Percentiles rank a stretch among this genome's conserved stretches.
Evolutionary conservation across 768 basidiomycete genomes (phyloP).

Genomic region (Russula virescens): DNA sequence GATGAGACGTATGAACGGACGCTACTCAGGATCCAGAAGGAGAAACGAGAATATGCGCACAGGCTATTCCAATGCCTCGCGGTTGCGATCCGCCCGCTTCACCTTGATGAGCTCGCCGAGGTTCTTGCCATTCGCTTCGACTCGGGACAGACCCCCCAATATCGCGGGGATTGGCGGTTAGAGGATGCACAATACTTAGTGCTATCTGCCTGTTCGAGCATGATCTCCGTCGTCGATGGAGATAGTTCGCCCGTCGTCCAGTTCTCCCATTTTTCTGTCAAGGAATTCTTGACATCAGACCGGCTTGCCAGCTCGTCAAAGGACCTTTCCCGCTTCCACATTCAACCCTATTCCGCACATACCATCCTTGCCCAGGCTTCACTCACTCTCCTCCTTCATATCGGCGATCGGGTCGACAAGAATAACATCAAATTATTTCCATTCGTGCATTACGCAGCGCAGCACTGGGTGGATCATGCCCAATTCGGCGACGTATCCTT

Average conservation of each 20-base stretch:
- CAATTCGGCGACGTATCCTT: neutral
- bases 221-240: neutral
- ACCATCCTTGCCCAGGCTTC: neutral
- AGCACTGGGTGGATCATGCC: slow-evolving; percentile 7
- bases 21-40: neutral
- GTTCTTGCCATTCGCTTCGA: slow-evolving; percentile 7
- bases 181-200: slow-evolving; percentile 1
- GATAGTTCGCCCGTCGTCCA: neutral
- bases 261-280: slow-evolving; percentile 19
- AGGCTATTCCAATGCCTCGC: slow-evolving; percentile 5
- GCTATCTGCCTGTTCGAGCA: slow-evolving; percentile 3
- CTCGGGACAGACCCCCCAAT: neutral
- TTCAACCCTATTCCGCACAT: slow-evolving; percentile 6
- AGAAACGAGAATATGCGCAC: neutral
- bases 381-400: slow-evolving; percentile 5
- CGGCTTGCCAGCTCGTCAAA: neutral
- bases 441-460: neutral
- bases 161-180: neutral
- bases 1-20: neutral
- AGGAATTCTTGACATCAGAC: slow-evolving; percentile 12
- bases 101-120: slow-evolving; percentile 2
- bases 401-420: neutral
- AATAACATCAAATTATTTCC: neutral
- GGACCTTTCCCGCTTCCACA: slow-evolving; percentile 6
- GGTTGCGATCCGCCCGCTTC: neutral